These are phyloP conservation scores for Alternaria sp. DNA, from an alignment of 2,329 filamentous ascomycete genomes.

Conservation along the genomic window DNA sequence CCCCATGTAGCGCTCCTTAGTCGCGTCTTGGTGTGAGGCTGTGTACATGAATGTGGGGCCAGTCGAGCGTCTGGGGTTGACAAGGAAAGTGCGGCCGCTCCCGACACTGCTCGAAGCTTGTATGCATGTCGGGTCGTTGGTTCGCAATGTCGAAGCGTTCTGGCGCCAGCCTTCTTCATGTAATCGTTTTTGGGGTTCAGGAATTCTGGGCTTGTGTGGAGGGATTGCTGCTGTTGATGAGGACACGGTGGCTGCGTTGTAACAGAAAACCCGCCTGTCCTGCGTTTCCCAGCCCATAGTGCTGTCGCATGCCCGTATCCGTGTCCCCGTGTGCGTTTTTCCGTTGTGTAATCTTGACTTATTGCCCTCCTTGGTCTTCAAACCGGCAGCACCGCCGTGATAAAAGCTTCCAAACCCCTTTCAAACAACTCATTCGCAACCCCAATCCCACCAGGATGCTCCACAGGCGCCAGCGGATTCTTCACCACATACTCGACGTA, in stretches of 20 bases:
- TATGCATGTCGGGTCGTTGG: no score
- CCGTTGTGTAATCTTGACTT: neutral
- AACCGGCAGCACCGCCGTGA: conserved; percentile 58
- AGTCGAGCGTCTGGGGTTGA: neutral
- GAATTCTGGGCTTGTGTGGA: neutral
- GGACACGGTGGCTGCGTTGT: neutral
- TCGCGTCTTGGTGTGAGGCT: conserved; percentile 14
- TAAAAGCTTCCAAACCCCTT: conserved; percentile 76
- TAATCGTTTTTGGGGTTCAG: no score
- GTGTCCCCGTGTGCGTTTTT: neutral
- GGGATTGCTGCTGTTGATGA: neutral
- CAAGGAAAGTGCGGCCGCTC: neutral
- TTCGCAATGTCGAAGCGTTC: no score
- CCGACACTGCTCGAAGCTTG: conserved; percentile 38
- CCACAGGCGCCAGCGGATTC: conserved; percentile 68
- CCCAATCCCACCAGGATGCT: conserved; percentile 68
- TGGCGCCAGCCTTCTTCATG: no score
- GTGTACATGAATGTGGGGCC: conserved; percentile 19
- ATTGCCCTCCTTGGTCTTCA: conserved; percentile 21
- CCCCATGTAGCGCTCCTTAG: neutral
- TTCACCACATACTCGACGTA: conserved; percentile 91
- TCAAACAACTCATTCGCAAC: conserved; percentile 73
- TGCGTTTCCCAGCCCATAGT: neutral
- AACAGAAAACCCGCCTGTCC: neutral
- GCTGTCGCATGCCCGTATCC: neutral